Percentiles rank a stretch among this genome's conserved stretches.
phyloP scores from a whole-genome alignment of 2,329 filamentous ascomycete genomes.

The Sporothrix luriei region DNA sequence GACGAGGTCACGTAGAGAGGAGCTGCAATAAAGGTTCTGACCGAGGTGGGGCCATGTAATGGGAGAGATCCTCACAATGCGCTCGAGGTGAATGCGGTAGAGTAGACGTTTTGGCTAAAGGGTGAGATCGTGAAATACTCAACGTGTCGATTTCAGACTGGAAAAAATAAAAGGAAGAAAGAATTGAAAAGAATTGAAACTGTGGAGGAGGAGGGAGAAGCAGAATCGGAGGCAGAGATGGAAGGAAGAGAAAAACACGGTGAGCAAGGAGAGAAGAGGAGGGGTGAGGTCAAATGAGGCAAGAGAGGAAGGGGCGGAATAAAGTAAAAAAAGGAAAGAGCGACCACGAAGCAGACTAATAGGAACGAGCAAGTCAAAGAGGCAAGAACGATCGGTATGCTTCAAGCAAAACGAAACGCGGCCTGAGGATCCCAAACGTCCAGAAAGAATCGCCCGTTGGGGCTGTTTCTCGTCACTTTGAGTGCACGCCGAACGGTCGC shows the following conservation, averaged over 20 bases:
- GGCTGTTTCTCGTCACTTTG: neutral
- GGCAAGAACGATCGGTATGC: conserved; percentile 27
- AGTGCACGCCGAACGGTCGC: conserved; percentile 13
- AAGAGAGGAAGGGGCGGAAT: conserved; percentile 20
- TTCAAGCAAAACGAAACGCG: conserved; percentile 7
- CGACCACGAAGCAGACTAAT: conserved; percentile 19
- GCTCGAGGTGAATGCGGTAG: neutral
- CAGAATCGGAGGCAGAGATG: neutral
- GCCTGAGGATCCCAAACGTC: conserved; percentile 13
- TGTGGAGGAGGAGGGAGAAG: conserved; percentile 6
- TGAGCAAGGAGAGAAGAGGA: neutral
- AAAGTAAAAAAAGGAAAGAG: conserved; percentile 15
- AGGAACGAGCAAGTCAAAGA: neutral
- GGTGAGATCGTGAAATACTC: neutral
- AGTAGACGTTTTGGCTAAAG: neutral
- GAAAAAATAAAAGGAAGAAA: neutral
- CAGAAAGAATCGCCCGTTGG: conserved; percentile 3
- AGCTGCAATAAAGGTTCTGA: neutral
- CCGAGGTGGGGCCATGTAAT: neutral
- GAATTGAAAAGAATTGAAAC: no score
- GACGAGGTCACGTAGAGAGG: neutral
- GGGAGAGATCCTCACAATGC: neutral
- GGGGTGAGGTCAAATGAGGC: conserved; percentile 3
- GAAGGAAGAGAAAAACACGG: neutral
- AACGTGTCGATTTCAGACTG: neutral